A percentile compares a stretch with the other conserved stretches of the same genome.
Conservation (phyloP, 257 asterid genomes). For the Echium plantagineum region DNA sequence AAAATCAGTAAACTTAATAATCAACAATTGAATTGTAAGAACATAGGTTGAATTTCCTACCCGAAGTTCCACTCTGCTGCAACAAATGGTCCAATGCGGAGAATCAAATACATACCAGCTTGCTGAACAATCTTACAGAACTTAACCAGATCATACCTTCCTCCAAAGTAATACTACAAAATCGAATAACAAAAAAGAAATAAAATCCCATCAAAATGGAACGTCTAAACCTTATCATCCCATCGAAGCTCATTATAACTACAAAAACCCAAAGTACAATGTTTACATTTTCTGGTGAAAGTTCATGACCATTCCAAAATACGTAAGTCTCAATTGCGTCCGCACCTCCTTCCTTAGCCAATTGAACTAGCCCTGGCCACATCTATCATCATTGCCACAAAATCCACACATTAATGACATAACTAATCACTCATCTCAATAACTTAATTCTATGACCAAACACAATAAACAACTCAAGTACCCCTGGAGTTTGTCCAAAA, state of each 20-base stretch:
- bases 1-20: too few relatives aligned
- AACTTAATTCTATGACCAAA: too few relatives aligned
- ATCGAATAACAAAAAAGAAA: background rate
- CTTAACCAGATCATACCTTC: constrained; percentile 71
- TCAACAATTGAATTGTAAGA: too few relatives aligned
- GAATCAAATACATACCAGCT: constrained; percentile 70
- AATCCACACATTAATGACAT: too few relatives aligned
- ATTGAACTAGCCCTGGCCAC: constrained; percentile 80
- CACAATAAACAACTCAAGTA: too few relatives aligned
- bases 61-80: constrained; percentile 97
- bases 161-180: constrained; percentile 74
- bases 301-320: constrained; percentile 93
- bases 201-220: too few relatives aligned
- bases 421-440: too few relatives aligned
- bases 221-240: too few relatives aligned
- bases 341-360: constrained; percentile 83
- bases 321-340: constrained; percentile 82
- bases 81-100: constrained; percentile 85
- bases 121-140: constrained; percentile 76
- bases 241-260: background rate
- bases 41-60: constrained; percentile 19
- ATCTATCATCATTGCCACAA: constrained; percentile 26
- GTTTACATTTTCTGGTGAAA: constrained; percentile 58
- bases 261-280: background rate
- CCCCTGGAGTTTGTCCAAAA: too few relatives aligned